These are phyloP conservation scores for Monilinia laxa DNA, from an alignment of 2,329 filamentous ascomycete genomes.

Conservation along the genomic window DNA sequence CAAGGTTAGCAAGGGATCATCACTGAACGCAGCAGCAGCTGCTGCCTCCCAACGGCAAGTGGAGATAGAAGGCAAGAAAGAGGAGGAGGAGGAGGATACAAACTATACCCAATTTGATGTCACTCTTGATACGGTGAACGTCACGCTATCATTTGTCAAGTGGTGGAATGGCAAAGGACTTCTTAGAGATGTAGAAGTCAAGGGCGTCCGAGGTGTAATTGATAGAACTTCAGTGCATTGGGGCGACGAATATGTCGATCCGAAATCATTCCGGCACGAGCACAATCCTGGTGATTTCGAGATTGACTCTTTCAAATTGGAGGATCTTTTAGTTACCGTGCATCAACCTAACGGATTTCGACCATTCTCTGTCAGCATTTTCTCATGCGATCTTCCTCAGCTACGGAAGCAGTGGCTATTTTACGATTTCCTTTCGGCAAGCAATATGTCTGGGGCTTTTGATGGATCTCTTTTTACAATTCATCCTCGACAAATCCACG, in stretches of 20 bases:
- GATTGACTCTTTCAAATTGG: constrained; percentile 93
- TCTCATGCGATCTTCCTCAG: constrained; percentile 89
- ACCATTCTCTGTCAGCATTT: constrained; percentile 95
- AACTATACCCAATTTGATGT: constrained; percentile 98
- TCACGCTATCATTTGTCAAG: constrained; percentile 94
- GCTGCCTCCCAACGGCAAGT: constrained; percentile 69
- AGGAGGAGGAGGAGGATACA: constrained; percentile 73
- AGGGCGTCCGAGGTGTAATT: constrained; percentile 87
- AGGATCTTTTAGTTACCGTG: constrained; percentile 86
- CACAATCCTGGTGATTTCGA: constrained; percentile 94
- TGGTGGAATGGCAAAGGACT: constrained; percentile 98
- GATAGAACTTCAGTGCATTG: constrained; percentile 83
- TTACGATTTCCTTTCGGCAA: constrained; percentile 94
- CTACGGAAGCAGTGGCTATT: constrained; percentile 95
- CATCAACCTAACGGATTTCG: constrained; percentile 88
- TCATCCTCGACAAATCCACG: constrained; percentile 87
- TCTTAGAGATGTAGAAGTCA: constrained; percentile 88
- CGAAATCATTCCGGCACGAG: constrained; percentile 81
- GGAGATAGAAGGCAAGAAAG: constrained; percentile 46
- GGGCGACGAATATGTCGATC: constrained; percentile 68
- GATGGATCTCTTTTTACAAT: constrained; percentile 97
- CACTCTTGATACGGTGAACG: constrained; percentile 91
- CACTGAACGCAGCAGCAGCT: constrained; percentile 77
- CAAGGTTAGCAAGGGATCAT: constrained; percentile 90
- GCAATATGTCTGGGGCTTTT: constrained; percentile 92